phyloP scores from a whole-genome alignment of 1,284 basidiomycete genomes.

The Ganoderma sp. region DNA sequence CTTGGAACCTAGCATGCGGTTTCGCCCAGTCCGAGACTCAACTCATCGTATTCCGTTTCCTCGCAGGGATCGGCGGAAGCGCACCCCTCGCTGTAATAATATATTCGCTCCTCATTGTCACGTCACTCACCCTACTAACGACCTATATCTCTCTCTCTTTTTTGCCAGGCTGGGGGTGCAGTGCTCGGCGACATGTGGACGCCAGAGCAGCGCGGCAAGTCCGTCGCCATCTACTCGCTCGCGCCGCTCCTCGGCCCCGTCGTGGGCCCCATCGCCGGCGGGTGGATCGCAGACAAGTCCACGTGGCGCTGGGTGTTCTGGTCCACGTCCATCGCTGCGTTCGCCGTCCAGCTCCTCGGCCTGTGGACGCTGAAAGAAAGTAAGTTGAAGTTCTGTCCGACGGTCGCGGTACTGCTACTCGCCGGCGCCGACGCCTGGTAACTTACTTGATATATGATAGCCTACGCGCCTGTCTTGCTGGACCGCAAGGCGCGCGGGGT shows the following conservation, averaged over 20 bases:
- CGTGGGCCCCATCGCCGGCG: conserved; percentile 66
- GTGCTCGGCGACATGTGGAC: conserved; percentile 73
- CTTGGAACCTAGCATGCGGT: conserved; percentile 53
- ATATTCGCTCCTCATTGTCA: conserved; percentile 13
- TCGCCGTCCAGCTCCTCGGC: conserved; percentile 56
- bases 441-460: conserved; percentile 35
- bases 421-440: no score
- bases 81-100: conserved; percentile 57
- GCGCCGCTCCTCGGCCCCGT: conserved; percentile 69
- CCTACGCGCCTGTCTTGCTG: conserved; percentile 67
- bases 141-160: neutral
- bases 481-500: conserved; percentile 62
- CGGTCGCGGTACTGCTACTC: neutral
- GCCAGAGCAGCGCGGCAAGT: conserved; percentile 71
- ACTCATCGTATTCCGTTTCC: conserved; percentile 66
- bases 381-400: conserved; percentile 46
- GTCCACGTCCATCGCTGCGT: conserved; percentile 62
- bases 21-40: conserved; percentile 39
- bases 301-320: conserved; percentile 77
- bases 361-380: conserved; percentile 69
- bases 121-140: neutral
- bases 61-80: conserved; percentile 67
- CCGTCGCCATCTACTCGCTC: conserved; percentile 72
- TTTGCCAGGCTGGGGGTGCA: conserved; percentile 63
- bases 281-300: conserved; percentile 64